Conservation (phyloP, 164 flowering plant genomes). For the Platanus orientalis region DNA sequence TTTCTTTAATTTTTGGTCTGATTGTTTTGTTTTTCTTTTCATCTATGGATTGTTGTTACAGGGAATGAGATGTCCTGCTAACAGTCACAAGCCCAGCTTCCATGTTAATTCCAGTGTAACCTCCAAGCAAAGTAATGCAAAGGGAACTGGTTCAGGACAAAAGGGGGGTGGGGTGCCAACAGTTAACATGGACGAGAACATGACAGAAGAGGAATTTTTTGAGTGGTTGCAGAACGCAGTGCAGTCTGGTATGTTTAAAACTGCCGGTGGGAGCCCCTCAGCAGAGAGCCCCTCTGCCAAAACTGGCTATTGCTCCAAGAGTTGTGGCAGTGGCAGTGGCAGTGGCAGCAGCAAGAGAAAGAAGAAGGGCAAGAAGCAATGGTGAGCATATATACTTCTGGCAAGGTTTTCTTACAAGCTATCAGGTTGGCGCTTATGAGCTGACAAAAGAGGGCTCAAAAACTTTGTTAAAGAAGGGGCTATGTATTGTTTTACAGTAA, state of each 20-base stretch:
- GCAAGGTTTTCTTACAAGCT: neutral
- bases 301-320: conserved; percentile 30
- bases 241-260: conserved; percentile 70
- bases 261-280: conserved; percentile 33
- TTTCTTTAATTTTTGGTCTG: too few relatives aligned
- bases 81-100: conserved; percentile 91
- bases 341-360: conserved; percentile 44
- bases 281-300: conserved; percentile 39
- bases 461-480: too few relatives aligned
- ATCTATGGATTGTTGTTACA: conserved; percentile 24
- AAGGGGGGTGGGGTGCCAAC: conserved; percentile 45
- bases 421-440: neutral
- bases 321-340: conserved; percentile 24
- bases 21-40: too few relatives aligned
- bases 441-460: too few relatives aligned
- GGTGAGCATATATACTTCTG: conserved; percentile 33
- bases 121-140: conserved; percentile 44
- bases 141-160: conserved; percentile 50
- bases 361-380: conserved; percentile 88
- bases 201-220: conserved; percentile 82
- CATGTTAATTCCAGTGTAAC: conserved; percentile 82
- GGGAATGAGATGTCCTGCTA: conserved; percentile 96
- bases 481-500: too few relatives aligned
- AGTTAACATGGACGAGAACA: conserved; percentile 51
- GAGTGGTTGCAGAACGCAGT: conserved; percentile 86